Evolutionary conservation across 148 eudicot genomes (phyloP), one percentile per base, ranked within the genome.

Genomic region (Camellia japonica): DNA sequence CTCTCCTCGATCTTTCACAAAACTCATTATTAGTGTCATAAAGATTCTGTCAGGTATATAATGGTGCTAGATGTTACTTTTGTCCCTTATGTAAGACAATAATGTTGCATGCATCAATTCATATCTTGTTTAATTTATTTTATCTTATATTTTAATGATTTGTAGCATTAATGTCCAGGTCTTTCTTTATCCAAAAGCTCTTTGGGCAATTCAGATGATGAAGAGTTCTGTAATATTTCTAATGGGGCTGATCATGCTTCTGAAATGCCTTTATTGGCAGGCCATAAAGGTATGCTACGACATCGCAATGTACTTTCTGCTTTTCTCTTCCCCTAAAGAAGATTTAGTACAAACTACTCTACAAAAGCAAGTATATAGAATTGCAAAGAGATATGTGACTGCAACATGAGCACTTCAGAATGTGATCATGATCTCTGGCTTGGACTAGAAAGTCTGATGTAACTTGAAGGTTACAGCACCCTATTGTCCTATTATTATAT

Each of bases 21-120:
- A 89, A 76, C 90, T 96, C 64, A 83, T 92, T 76, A 81, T 91
- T 75, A 92, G 86, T 78, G 85, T 92, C 83, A 91, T 90, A 81
- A 90, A 92, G 87, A 86, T 96, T 85, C 93, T 96, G 55, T 96
- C 99, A 82, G 98, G 99, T 96, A 90, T 44, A 64, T 80, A 16
- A n/a, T 9, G 23, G 66, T 51, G 61, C 60, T 23, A 68, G 41
- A n/a, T 55, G 20, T 64, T 62, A 11, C 9, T 47, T 38, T 38
- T 71, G 12, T 20, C 38, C 52, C 20, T 6, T 18, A 42, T 80
- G 23, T 56, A 56, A 43, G 54, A 20, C 78, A 6, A 7, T 62
- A 63, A 47, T 2, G 10, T 61, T 46, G 49, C 47, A 49, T 43
- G 47, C 73, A 18, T 52, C 20, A 19, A 9, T 65, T 19, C 38